These are phyloP conservation scores for Phoma sp. DNA, from an alignment of 2,329 filamentous ascomycete species.

Conservation along the genomic window DNA sequence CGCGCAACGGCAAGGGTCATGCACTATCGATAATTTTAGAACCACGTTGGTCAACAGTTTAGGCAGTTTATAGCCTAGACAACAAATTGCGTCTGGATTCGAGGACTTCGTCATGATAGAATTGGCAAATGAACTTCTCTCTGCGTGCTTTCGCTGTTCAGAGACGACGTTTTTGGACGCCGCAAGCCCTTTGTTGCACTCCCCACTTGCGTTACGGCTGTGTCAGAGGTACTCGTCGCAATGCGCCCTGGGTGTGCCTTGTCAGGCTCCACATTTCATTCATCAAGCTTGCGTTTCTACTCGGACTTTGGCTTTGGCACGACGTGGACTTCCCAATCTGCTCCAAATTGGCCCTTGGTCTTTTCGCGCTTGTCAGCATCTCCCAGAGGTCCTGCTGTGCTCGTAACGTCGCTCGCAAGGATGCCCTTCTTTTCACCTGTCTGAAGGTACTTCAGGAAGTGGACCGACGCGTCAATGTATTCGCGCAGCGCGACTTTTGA, in stretches of 20 bases:
- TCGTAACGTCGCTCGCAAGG: slow-evolving; percentile 57
- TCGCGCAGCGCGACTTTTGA: slow-evolving; percentile 63
- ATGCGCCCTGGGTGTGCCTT: slow-evolving; percentile 8
- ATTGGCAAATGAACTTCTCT: too few species aligned
- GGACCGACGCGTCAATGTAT: slow-evolving; percentile 65
- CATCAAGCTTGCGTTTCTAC: not conserved
- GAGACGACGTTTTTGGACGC: not conserved
- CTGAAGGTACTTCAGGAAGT: slow-evolving; percentile 61
- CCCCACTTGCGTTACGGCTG: slow-evolving; percentile 13
- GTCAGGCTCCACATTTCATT: slow-evolving; percentile 1
- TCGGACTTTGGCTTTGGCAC: slow-evolving; percentile 33
- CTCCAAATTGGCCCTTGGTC: slow-evolving; percentile 34
- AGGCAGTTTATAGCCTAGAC: slow-evolving; percentile 15
- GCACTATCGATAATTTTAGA: slow-evolving; percentile 21
- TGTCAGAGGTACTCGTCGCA: slow-evolving; percentile 1
- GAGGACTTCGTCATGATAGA: slow-evolving; percentile 4
- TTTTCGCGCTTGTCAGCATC: slow-evolving; percentile 34
- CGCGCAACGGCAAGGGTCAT: slow-evolving; percentile 14
- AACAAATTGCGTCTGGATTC: not conserved
- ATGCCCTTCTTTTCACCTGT: slow-evolving; percentile 54
- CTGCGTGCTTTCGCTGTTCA: not conserved
- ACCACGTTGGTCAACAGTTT: slow-evolving; percentile 19
- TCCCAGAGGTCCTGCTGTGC: slow-evolving; percentile 44
- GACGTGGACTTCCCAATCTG: slow-evolving; percentile 54
- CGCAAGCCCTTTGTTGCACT: not conserved